phyloP scores from a whole-genome alignment of 768 basidiomycete species.

The Lactarius pseudohatsudake region DNA sequence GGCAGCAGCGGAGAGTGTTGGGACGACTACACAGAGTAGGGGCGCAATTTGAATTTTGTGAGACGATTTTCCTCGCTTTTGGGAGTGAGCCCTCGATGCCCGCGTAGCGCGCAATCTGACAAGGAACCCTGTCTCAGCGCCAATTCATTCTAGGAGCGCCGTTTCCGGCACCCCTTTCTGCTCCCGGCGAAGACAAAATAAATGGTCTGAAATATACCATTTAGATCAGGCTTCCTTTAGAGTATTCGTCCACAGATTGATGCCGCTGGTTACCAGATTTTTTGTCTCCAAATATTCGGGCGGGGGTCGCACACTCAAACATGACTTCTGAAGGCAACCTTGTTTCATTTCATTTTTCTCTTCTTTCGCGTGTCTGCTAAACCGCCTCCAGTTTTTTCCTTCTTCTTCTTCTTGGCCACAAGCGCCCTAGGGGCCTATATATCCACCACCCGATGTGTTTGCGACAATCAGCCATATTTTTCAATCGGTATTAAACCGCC shows the following conservation, averaged over 20 bases:
- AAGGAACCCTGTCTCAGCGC: neutral
- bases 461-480: neutral
- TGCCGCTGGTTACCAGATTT: neutral
- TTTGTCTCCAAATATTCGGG: neutral
- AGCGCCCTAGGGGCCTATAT: neutral
- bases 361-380: neutral
- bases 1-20: neutral
- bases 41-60: neutral
- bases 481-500: neutral
- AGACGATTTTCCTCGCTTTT: neutral
- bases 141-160: constrained; percentile 1
- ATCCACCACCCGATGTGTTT: neutral
- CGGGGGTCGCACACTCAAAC: neutral
- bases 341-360: neutral
- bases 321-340: neutral
- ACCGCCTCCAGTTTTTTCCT: neutral
- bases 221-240: constrained; percentile 7
- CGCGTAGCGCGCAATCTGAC: constrained; percentile 17
- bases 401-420: neutral
- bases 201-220: neutral
- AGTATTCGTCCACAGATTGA: neutral
- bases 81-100: constrained; percentile 3
- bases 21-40: neutral
- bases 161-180: neutral
- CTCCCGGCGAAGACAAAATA: constrained; percentile 8